Evolutionary conservation across 805 yeast genomes (phyloP).

Genomic region (Jamesozyma piceae): DNA sequence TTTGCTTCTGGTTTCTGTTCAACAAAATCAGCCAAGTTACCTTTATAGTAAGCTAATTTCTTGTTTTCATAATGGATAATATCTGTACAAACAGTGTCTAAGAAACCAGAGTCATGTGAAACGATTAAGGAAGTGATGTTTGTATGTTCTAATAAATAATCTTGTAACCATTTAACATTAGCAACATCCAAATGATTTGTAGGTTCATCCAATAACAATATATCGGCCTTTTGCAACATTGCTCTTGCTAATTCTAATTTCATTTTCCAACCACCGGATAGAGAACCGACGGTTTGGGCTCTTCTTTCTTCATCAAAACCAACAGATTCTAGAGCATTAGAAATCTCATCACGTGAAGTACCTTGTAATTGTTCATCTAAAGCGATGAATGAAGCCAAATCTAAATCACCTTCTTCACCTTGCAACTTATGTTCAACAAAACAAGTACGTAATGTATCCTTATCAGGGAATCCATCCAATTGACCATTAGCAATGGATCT

Average conservation of each 20-base stretch:
- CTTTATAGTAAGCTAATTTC: constrained; percentile 90
- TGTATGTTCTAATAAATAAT: constrained; percentile 70
- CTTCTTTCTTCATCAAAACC: constrained; percentile 90
- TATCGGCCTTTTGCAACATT: constrained; percentile 95
- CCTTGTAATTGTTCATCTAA: constrained; percentile 70
- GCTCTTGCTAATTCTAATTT: constrained; percentile 97
- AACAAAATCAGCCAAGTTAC: constrained; percentile 88
- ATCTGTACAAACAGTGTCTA: constrained; percentile 93
- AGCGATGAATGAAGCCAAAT: constrained; percentile 78
- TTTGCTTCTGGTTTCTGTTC: constrained; percentile 91
- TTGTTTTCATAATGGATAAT: constrained; percentile 93
- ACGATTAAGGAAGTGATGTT: constrained; percentile 91
- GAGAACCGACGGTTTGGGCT: constrained; percentile 82
- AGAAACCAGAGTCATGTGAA: constrained; percentile 94
- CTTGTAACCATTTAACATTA: constrained; percentile 89
- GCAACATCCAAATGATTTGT: constrained; percentile 94
- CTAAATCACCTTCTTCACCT: constrained; percentile 88
- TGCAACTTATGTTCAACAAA: constrained; percentile 95
- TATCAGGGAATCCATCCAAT: constrained; percentile 93
- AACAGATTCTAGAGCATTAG: constrained; percentile 68
- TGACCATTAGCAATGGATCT: constrained; percentile 94
- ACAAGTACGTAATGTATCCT: constrained; percentile 79
- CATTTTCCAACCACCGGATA: constrained; percentile 99
- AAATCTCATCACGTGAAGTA: constrained; percentile 60
- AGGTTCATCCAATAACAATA: constrained; percentile 90